A percentile compares a stretch with the other conserved stretches of the same genome.
Evolutionary conservation across 495 filamentous ascomycete species (phyloP).

Genomic region (Penicillium manginii): DNA sequence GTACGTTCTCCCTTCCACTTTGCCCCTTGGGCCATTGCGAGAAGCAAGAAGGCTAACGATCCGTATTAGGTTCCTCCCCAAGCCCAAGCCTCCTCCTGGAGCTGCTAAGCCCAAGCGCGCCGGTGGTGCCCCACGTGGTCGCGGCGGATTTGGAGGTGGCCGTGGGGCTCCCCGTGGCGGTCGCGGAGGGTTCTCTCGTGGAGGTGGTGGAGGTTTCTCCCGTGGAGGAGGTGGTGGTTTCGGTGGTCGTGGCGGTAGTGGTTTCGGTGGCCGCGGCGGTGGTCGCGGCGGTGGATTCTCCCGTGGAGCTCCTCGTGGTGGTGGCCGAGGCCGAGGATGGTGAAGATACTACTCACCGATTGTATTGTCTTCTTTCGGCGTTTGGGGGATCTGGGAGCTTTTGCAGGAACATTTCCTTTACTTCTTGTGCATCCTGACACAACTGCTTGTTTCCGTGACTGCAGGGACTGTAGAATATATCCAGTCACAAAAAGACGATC

Average conservation of each 20-base stretch:
- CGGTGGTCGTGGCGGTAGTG: constrained; percentile 34
- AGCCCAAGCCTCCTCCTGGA: constrained; percentile 81
- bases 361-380: constrained; percentile 53
- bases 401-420: constrained; percentile 48
- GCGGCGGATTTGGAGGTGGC: constrained; percentile 38
- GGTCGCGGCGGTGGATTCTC: constrained; percentile 21
- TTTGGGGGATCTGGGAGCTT: constrained; percentile 55
- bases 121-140: constrained; percentile 47
- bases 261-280: constrained; percentile 28
- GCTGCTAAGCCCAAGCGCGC: constrained; percentile 61
- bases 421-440: constrained; percentile 47
- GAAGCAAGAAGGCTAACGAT: constrained; percentile 4
- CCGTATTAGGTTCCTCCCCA: constrained; percentile 76
- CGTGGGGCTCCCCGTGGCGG: constrained; percentile 22
- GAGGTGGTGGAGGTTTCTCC: constrained; percentile 43
- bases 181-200: constrained; percentile 41
- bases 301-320: constrained; percentile 32
- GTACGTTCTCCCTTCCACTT: constrained; percentile 47
- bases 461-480: constrained; percentile 44
- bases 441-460: constrained; percentile 39
- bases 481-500: constrained; percentile 33
- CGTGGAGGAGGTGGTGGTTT: constrained; percentile 38
- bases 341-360: constrained; percentile 38
- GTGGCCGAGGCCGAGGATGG: constrained; percentile 39
- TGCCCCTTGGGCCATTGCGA: not conserved